Percentiles rank a stretch among this genome's conserved stretches.
Evolutionary conservation across 2,329 filamentous ascomycete species (phyloP).

Genomic region (Ophiocordyceps camponoti-rufipedis): DNA sequence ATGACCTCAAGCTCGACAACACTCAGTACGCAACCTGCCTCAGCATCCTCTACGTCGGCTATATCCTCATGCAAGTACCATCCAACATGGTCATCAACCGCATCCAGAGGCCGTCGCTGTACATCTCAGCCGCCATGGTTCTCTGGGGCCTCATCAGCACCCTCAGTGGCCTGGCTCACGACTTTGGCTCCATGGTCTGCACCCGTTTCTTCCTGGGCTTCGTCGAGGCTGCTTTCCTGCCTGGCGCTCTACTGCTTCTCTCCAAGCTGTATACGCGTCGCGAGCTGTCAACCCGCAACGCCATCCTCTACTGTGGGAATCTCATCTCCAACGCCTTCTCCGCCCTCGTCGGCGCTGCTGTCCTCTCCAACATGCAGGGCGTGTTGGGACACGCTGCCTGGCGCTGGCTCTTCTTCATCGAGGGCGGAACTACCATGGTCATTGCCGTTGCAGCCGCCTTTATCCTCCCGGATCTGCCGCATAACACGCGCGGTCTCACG

Average conservation of each 20-base stretch:
- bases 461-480: slow-evolving; percentile 34
- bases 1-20: slow-evolving; percentile 35
- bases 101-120: slow-evolving; percentile 30
- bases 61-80: slow-evolving; percentile 45
- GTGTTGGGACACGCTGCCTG: slow-evolving; percentile 34
- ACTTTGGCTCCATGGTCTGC: slow-evolving; percentile 34
- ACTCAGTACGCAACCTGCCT: slow-evolving; percentile 46
- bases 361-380: slow-evolving; percentile 38
- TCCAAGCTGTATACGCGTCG: slow-evolving; percentile 50
- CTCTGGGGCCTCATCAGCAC: slow-evolving; percentile 44
- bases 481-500: slow-evolving; percentile 38
- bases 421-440: slow-evolving; percentile 32
- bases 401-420: slow-evolving; percentile 44
- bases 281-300: slow-evolving; percentile 34
- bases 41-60: slow-evolving; percentile 47
- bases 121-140: slow-evolving; percentile 32
- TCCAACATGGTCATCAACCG: slow-evolving; percentile 40
- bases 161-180: slow-evolving; percentile 30
- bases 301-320: slow-evolving; percentile 40
- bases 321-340: slow-evolving; percentile 42
- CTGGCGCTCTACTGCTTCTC: slow-evolving; percentile 43
- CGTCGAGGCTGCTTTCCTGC: slow-evolving; percentile 45
- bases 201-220: slow-evolving; percentile 43
- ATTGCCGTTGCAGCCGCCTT: slow-evolving; percentile 27
- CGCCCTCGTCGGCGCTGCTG: slow-evolving; percentile 38